phyloP scores from a whole-genome alignment of 768 basidiomycete species.

The Lactarius akahatsu region DNA sequence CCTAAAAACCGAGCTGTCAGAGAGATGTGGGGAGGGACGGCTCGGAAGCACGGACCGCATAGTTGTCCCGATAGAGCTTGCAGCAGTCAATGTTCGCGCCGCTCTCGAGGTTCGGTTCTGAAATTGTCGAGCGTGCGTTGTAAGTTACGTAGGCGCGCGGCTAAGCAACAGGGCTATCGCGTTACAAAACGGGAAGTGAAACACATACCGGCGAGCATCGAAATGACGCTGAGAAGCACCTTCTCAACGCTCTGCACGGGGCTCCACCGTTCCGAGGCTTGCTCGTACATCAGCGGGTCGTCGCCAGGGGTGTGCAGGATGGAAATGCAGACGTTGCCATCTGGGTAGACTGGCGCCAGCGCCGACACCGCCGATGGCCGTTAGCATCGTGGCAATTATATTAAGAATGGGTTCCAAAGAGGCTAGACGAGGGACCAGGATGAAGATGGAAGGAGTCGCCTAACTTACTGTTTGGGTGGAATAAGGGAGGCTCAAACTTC shows the following conservation, averaged over 20 bases:
- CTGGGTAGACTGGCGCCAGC: constrained; percentile 75
- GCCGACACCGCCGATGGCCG: background rate
- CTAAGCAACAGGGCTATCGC: background rate
- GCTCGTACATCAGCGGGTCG: constrained; percentile 91
- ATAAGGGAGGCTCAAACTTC: constrained; percentile 95
- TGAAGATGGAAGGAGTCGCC: constrained; percentile 7
- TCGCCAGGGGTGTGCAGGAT: constrained; percentile 95
- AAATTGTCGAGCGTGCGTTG: background rate
- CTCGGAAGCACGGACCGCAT: constrained; percentile 41
- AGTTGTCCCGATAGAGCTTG: constrained; percentile 92
- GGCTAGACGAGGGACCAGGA: constrained; percentile 3
- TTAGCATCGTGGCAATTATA: background rate
- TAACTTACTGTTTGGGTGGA: constrained; percentile 92
- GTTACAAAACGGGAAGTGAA: background rate
- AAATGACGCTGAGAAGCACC: constrained; percentile 92
- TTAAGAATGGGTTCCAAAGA: background rate
- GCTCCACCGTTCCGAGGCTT: constrained; percentile 94
- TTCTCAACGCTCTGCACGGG: constrained; percentile 99
- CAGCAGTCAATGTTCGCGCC: constrained; percentile 97
- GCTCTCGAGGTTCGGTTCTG: constrained; percentile 96
- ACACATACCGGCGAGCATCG: constrained; percentile 87
- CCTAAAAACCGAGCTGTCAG: constrained; percentile 39
- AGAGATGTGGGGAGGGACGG: background rate
- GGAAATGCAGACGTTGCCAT: constrained; percentile 97
- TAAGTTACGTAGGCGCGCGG: background rate